These are phyloP conservation scores for Penicillium sp. DNA, from an alignment of 2,329 filamentous ascomycete genomes.

Conservation along the genomic window DNA sequence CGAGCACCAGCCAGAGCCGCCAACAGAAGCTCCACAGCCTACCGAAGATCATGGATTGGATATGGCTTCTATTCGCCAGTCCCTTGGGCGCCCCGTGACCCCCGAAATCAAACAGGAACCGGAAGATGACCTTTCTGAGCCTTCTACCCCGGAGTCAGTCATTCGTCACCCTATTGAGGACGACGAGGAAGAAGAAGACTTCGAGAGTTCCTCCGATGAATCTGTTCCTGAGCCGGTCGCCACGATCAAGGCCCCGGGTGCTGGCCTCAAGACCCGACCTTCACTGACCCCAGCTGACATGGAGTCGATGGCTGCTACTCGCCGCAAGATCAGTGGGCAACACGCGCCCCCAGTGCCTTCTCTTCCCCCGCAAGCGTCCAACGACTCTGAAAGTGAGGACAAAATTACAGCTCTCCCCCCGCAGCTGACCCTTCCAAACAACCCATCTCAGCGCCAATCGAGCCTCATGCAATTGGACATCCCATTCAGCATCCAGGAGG, in stretches of 20 bases:
- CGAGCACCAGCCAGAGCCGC: not conserved
- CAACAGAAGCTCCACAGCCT: not conserved
- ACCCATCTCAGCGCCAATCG: conserved; percentile 56
- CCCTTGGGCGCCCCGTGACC: conserved; percentile 42
- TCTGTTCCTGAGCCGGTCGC: conserved; percentile 78
- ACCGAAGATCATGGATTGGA: conserved; percentile 30
- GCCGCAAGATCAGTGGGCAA: conserved; percentile 80
- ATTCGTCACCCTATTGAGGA: conserved; percentile 70
- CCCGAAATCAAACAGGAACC: conserved; percentile 59
- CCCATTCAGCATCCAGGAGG: conserved; percentile 66
- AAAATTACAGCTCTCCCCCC: conserved; percentile 15
- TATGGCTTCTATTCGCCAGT: conserved; percentile 37
- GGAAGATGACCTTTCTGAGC: conserved; percentile 48
- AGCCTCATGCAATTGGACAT: conserved; percentile 81
- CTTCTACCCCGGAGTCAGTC: conserved; percentile 81
- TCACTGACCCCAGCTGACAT: conserved; percentile 85
- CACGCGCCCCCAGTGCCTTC: conserved; percentile 42
- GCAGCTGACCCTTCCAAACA: conserved; percentile 29
- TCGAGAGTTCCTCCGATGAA: conserved; percentile 41
- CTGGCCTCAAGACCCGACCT: conserved; percentile 81
- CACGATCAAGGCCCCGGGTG: conserved; percentile 84
- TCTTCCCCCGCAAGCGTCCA: conserved; percentile 23
- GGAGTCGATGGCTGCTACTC: conserved; percentile 78
- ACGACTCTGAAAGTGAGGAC: conserved; percentile 17
- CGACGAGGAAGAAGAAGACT: conserved; percentile 29